Percentiles rank a stretch among this genome's conserved stretches.
phyloP scores from a whole-genome alignment of 805 yeast genomes.

The Wickerhamiella bombiphila region DNA sequence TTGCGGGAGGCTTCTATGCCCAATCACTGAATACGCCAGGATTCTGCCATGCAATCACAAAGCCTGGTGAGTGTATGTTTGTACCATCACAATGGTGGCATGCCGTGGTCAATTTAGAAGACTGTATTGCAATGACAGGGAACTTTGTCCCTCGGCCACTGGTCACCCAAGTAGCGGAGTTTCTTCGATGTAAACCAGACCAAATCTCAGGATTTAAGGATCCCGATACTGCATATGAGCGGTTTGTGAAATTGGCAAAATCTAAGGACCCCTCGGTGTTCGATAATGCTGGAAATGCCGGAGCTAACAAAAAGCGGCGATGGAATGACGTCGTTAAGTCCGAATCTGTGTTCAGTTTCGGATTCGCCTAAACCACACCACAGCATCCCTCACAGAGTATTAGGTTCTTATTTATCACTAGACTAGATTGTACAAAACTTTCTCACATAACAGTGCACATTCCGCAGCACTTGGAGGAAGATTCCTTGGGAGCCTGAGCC shows the following conservation, averaged over 20 bases:
- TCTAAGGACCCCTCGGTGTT: slow-evolving; percentile 28
- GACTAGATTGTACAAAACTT: no score
- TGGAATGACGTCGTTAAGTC: slow-evolving; percentile 6
- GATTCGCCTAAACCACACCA: neutral
- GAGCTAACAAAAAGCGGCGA: slow-evolving; percentile 4
- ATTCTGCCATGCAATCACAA: slow-evolving; percentile 57
- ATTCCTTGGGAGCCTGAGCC: neutral
- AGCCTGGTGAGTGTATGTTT: slow-evolving; percentile 70
- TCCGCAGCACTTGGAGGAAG: neutral
- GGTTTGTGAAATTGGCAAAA: slow-evolving; percentile 38
- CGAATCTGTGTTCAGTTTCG: neutral
- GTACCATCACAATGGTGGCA: slow-evolving; percentile 99
- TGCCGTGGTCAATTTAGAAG: slow-evolving; percentile 67
- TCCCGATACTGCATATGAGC: slow-evolving; percentile 44
- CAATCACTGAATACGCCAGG: slow-evolving; percentile 36
- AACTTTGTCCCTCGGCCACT: slow-evolving; percentile 63
- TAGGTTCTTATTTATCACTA: neutral
- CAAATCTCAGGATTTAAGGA: slow-evolving; percentile 64
- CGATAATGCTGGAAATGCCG: slow-evolving; percentile 25
- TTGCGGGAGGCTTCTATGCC: slow-evolving; percentile 62
- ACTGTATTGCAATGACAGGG: slow-evolving; percentile 63
- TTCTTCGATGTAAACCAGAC: slow-evolving; percentile 47
- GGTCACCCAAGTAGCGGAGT: slow-evolving; percentile 46
- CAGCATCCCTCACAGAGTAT: neutral
- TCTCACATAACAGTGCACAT: neutral